Conservation (phyloP, 139 green algal genomes). For the Axilococcus clingmanii region DNA sequence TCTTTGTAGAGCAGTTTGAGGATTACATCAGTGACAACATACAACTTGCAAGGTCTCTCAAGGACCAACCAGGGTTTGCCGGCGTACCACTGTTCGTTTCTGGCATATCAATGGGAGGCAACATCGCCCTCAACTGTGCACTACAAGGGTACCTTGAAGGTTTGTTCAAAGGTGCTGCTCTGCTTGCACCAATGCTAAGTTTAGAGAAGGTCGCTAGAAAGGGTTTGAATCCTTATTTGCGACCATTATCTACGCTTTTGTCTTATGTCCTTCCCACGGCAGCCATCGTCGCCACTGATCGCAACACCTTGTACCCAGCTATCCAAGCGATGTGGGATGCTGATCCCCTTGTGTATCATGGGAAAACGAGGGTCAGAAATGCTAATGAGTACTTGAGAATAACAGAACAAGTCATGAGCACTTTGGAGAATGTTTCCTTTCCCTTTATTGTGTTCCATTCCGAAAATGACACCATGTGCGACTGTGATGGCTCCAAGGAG, state of each 20-base stretch:
- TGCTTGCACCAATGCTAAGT: slow-evolving; percentile 60
- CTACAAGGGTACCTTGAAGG: slow-evolving; percentile 9
- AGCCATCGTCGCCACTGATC: slow-evolving; percentile 22
- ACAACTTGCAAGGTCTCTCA: slow-evolving; percentile 14
- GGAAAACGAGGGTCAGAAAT: slow-evolving; percentile 26
- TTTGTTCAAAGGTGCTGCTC: slow-evolving; percentile 33
- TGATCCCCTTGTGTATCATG: slow-evolving; percentile 29
- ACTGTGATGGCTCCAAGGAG: slow-evolving; percentile 42
- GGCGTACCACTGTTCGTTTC: slow-evolving; percentile 45
- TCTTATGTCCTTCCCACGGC: slow-evolving; percentile 26
- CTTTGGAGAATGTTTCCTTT: slow-evolving; percentile 23
- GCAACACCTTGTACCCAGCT: slow-evolving; percentile 37
- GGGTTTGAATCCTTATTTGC: slow-evolving; percentile 50
- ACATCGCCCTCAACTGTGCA: slow-evolving; percentile 39
- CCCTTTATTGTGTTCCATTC: slow-evolving; percentile 53
- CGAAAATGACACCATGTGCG: slow-evolving; percentile 51
- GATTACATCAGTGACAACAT: slow-evolving; percentile 54
- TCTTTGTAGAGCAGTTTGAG: slow-evolving; percentile 44
- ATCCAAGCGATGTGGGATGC: slow-evolving; percentile 43
- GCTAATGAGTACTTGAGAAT: slow-evolving; percentile 40
- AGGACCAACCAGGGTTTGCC: neutral
- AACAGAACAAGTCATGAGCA: slow-evolving; percentile 17
- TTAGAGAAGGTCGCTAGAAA: slow-evolving; percentile 45
- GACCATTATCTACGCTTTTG: slow-evolving; percentile 29
- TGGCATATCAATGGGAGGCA: slow-evolving; percentile 57